Conservation (phyloP, 1,139 yeast species). For the Saccharomyces hybrid region DNA sequence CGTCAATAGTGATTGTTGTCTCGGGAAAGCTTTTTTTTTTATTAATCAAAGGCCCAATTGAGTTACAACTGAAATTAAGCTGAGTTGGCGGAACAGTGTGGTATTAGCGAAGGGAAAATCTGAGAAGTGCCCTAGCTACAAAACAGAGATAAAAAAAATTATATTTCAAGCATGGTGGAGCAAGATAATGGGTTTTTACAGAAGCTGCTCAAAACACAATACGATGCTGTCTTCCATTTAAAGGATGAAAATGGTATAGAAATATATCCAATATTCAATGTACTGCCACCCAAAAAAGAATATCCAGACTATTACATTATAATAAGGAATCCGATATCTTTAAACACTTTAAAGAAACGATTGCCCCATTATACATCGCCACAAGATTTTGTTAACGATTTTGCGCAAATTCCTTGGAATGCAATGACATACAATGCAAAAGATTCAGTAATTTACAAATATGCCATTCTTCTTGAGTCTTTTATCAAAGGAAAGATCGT, state of each 20-base stretch:
- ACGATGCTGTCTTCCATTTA: slow-evolving; percentile 35
- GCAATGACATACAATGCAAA: slow-evolving; percentile 76
- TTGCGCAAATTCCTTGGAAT: slow-evolving; percentile 83
- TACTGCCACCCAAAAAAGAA: slow-evolving; percentile 45
- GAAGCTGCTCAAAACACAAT: slow-evolving; percentile 8
- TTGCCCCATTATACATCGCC: slow-evolving; percentile 46
- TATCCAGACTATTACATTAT: slow-evolving; percentile 67
- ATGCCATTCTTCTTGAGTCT: slow-evolving; percentile 63
- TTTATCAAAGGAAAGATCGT: slow-evolving; percentile 48
- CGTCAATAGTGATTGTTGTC: not conserved
- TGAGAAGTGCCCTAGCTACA: not conserved
- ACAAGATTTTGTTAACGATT: slow-evolving; percentile 64
- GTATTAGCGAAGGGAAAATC: slow-evolving; percentile 1
- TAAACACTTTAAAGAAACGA: slow-evolving; percentile 53
- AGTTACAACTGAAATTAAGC: slow-evolving; percentile 1
- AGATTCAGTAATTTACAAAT: slow-evolving; percentile 57
- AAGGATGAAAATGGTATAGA: slow-evolving; percentile 39
- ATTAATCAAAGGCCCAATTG: slow-evolving; percentile 1
- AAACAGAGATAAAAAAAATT: not conserved
- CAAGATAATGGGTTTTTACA: not conserved
- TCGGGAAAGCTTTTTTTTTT: slow-evolving; percentile 2
- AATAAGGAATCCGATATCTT: slow-evolving; percentile 63
- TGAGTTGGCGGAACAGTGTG: slow-evolving; percentile 1
- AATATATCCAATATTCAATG: slow-evolving; percentile 42
- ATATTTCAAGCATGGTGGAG: not conserved